Evolutionary conservation across 1,139 yeast species (phyloP).

Genomic region (Yamadazyma sp.): DNA sequence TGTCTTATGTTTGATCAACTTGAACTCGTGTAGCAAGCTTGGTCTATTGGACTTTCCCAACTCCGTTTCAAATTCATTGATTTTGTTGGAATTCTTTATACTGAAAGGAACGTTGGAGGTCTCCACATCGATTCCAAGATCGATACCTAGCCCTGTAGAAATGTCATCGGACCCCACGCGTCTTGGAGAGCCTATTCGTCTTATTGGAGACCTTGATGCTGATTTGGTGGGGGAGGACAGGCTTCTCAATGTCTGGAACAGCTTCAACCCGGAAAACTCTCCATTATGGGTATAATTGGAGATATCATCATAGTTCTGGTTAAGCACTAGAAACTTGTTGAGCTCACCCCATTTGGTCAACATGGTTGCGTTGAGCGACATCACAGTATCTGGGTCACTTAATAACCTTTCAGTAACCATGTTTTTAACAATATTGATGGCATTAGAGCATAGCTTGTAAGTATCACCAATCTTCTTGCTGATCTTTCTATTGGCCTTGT

Average conservation of each 20-base stretch:
- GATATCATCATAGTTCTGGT: slow-evolving; percentile 13
- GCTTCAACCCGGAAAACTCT: slow-evolving; percentile 20
- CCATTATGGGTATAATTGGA: slow-evolving; percentile 9
- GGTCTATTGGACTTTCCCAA: slow-evolving; percentile 13
- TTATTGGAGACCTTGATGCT: slow-evolving; percentile 8
- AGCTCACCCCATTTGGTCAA: slow-evolving; percentile 35
- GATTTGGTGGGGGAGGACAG: slow-evolving; percentile 8
- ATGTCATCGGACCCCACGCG: slow-evolving; percentile 1
- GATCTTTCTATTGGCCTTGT: slow-evolving; percentile 11
- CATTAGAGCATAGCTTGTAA: slow-evolving; percentile 35
- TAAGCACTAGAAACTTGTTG: slow-evolving; percentile 20
- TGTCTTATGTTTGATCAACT: neutral
- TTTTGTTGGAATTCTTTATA: slow-evolving; percentile 30
- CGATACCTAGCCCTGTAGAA: slow-evolving; percentile 30
- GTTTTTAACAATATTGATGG: slow-evolving; percentile 31
- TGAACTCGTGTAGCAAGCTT: slow-evolving; percentile 13
- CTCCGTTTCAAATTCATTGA: slow-evolving; percentile 22
- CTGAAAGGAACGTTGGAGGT: slow-evolving; percentile 34
- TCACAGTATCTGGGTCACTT: slow-evolving; percentile 19
- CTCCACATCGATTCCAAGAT: slow-evolving; percentile 37
- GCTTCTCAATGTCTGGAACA: slow-evolving; percentile 17
- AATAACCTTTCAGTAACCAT: slow-evolving; percentile 30
- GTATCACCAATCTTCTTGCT: slow-evolving; percentile 16
- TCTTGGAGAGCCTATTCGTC: neutral
- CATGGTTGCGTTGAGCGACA: slow-evolving; percentile 25